A percentile compares a stretch with the other conserved stretches of the same genome.
Evolutionary conservation across 2,329 filamentous ascomycete species (phyloP).

Genomic region (Aspergillus hiratsukae): DNA sequence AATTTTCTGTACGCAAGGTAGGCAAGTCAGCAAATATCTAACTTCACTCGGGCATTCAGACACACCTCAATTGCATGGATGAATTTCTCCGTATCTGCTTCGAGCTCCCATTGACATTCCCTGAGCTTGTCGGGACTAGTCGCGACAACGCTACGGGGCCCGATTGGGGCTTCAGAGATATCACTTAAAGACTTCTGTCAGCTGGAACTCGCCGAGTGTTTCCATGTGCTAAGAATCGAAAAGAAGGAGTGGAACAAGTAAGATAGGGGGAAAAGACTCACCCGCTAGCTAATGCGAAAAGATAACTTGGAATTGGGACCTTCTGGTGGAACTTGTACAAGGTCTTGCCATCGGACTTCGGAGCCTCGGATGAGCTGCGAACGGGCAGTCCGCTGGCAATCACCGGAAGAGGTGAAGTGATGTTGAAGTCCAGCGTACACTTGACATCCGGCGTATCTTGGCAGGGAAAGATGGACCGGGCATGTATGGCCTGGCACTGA

Average conservation of each 20-base stretch:
- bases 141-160: slow-evolving; percentile 76
- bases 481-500: slow-evolving; percentile 95
- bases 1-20: slow-evolving; percentile 40
- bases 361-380: slow-evolving; percentile 49
- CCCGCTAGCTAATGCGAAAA: slow-evolving; percentile 80
- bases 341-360: slow-evolving; percentile 46
- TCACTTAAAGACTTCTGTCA: slow-evolving; percentile 54
- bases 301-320: slow-evolving; percentile 88
- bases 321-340: slow-evolving; percentile 84
- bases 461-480: slow-evolving; percentile 88
- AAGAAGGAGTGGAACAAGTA: background rate
- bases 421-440: slow-evolving; percentile 85
- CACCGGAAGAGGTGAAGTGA: slow-evolving; percentile 82
- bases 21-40: slow-evolving; percentile 7
- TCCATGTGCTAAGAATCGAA: background rate
- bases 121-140: slow-evolving; percentile 83
- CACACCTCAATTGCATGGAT: slow-evolving; percentile 75
- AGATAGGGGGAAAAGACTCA: slow-evolving; percentile 16
- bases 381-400: slow-evolving; percentile 76
- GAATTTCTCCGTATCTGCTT: slow-evolving; percentile 86
- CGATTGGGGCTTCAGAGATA: slow-evolving; percentile 78
- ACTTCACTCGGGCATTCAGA: slow-evolving; percentile 2
- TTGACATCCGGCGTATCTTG: slow-evolving; percentile 98
- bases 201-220: background rate
- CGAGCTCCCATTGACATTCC: slow-evolving; percentile 84